Evolutionary conservation across 176 grass and related monocot species (phyloP).

Genomic region (Rhynchospora breviuscula): DNA sequence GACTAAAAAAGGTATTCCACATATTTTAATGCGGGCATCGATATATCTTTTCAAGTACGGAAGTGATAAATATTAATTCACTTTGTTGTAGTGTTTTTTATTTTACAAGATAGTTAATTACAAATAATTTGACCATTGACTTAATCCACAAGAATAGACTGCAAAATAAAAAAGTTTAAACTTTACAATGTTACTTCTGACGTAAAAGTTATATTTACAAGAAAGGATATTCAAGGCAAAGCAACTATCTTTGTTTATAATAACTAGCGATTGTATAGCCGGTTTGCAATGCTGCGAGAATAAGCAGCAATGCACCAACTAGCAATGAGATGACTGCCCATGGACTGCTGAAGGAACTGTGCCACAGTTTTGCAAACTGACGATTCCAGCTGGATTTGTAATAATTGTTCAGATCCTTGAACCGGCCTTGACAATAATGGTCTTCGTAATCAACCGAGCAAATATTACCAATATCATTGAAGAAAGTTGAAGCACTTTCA

Average conservation of each 20-base stretch:
- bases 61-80: too few relatives aligned
- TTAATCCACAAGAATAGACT: too few relatives aligned
- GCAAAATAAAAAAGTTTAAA: too few relatives aligned
- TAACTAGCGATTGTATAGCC: neutral
- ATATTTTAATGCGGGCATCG: too few relatives aligned
- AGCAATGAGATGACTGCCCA: conserved; percentile 1
- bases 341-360: conserved; percentile 8
- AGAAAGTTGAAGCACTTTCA: neutral
- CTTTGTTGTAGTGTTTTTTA: too few relatives aligned
- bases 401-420: neutral
- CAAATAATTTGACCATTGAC: too few relatives aligned
- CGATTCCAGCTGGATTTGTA: neutral
- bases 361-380: neutral
- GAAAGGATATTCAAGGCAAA: too few relatives aligned
- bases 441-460: neutral
- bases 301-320: neutral
- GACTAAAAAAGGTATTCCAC: too few relatives aligned
- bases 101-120: too few relatives aligned
- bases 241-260: neutral
- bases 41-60: too few relatives aligned
- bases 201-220: too few relatives aligned
- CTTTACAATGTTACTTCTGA: too few relatives aligned
- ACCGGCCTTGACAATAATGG: neutral
- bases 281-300: conserved; percentile 10
- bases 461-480: neutral